A percentile compares a stretch with the other conserved stretches of the same genome.
Evolutionary conservation across 2,329 filamentous ascomycete genomes (phyloP).

Genomic region (Diaporthe destruens): DNA sequence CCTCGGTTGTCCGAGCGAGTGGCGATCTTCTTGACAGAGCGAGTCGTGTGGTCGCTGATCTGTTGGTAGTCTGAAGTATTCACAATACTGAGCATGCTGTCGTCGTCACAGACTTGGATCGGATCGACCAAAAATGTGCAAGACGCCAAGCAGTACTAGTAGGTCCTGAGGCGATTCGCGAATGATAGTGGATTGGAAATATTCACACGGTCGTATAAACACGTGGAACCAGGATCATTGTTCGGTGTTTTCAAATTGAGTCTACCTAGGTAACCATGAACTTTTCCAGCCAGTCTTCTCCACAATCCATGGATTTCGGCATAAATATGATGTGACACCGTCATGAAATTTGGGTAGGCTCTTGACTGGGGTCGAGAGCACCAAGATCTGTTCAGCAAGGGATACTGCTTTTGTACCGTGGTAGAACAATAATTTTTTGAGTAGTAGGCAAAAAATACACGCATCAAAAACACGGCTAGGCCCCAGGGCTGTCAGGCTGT

Average conservation of each 20-base stretch:
- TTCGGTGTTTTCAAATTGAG: too few relatives aligned
- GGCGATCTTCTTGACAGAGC: background rate
- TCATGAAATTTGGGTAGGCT: too few relatives aligned
- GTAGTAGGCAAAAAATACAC: background rate
- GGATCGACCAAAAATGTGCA: too few relatives aligned
- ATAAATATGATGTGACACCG: background rate
- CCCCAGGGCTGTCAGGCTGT: background rate
- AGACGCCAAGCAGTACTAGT: background rate
- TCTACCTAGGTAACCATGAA: too few relatives aligned
- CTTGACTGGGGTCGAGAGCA: background rate
- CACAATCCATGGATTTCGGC: background rate
- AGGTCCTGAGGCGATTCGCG: background rate
- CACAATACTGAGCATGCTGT: background rate
- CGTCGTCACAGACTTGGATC: background rate
- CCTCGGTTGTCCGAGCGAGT: background rate
- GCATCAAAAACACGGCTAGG: background rate
- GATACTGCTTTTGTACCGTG: background rate
- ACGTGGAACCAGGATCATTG: background rate
- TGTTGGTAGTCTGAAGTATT: background rate
- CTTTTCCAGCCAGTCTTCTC: background rate
- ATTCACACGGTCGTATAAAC: background rate
- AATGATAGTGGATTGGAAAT: too few relatives aligned
- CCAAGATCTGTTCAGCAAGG: background rate
- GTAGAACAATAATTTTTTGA: background rate
- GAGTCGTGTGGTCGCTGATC: constrained; percentile 18